A percentile compares a stretch with the other conserved stretches of the same genome.
These are phyloP conservation scores for Colletotrichum sp. DNA, from an alignment of 2,329 filamentous ascomycete genomes.

Conservation along the genomic window DNA sequence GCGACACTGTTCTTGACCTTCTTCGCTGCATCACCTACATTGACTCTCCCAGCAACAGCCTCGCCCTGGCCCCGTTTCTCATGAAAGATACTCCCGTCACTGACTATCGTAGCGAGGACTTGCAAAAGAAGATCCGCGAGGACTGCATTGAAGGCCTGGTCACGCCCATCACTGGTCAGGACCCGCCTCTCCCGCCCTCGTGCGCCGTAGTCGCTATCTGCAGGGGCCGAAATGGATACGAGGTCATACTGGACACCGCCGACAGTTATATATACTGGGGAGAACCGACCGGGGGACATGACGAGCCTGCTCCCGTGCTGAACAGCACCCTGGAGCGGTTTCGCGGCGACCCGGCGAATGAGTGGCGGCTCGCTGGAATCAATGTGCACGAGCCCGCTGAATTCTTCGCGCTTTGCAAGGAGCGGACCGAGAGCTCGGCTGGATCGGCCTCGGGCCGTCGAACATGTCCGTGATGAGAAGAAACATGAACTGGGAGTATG, in stretches of 20 bases:
- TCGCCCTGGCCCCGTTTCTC: neutral
- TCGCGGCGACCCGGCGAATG: neutral
- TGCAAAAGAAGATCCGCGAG: neutral
- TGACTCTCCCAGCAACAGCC: neutral
- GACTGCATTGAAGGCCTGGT: neutral
- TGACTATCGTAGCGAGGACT: neutral
- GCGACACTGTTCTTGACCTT: slow-evolving; percentile 18
- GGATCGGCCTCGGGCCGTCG: neutral
- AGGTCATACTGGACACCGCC: slow-evolving; percentile 19
- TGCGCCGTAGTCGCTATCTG: slow-evolving; percentile 16
- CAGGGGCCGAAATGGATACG: neutral
- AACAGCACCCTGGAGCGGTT: neutral
- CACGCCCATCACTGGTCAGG: neutral
- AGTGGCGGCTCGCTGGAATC: neutral
- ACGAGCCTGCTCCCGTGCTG: neutral
- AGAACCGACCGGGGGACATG: neutral
- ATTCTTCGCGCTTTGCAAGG: slow-evolving; percentile 16
- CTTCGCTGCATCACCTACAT: slow-evolving; percentile 20
- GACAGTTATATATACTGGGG: slow-evolving; percentile 22
- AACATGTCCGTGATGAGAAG: neutral
- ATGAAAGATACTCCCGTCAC: neutral
- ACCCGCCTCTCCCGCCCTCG: neutral
- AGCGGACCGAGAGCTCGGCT: slow-evolving; percentile 6
- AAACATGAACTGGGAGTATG: slow-evolving; percentile 4
- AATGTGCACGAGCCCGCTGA: slow-evolving; percentile 19